Evolutionary conservation across 257 asterid species (phyloP), one percentile per base, ranked within the genome.

Genomic region (Thymus mandschuricus): DNA sequence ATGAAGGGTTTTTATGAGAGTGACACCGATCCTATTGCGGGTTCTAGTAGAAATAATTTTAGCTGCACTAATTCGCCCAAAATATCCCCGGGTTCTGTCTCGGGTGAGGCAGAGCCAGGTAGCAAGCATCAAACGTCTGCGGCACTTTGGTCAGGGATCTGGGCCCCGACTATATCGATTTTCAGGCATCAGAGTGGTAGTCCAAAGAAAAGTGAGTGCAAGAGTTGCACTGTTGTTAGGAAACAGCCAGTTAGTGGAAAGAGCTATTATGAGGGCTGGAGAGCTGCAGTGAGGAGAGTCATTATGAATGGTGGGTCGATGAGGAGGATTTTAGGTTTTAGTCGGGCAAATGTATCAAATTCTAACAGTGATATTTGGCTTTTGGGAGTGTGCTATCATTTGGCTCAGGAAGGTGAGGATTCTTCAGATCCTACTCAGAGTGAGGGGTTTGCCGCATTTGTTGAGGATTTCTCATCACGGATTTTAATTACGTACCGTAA

Each of bases 391-490:
- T 89, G 98, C 68, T 95, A 95, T 79, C 86, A 73, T 71, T 79
- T 95, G 72, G 76, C 85, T 51, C 86, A 87, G 13, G 92, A 85
- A 73, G 88, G 85, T 6, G 90, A 85, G 78, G 88, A 71, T 77
- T 80, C 89, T 11, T 76, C 82, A 4, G 88, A 92, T 85, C 96
- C 92, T 29, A 81, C 87, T 60, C 97, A 91, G 72, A 89, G 91
- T 27, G 97, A 95, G 76, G 99, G 94, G 10, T 95, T 85, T 80
- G 84, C 89, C 10, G 85, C 96, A 8, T 92, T 95, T 77, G 89
- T 89, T 52, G 97, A 95, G 77, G 98, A 92, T 86, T 92, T 95
- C 81, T 92, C 99, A 1, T 95, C 99, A 0, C 84, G 95, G 74
- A 75, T 95, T 51, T 81, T 89, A 79, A 74, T 92, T 75, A 95